Evolutionary conservation across 768 basidiomycete species (phyloP).

Genomic region (Hortiboletus campestris): DNA sequence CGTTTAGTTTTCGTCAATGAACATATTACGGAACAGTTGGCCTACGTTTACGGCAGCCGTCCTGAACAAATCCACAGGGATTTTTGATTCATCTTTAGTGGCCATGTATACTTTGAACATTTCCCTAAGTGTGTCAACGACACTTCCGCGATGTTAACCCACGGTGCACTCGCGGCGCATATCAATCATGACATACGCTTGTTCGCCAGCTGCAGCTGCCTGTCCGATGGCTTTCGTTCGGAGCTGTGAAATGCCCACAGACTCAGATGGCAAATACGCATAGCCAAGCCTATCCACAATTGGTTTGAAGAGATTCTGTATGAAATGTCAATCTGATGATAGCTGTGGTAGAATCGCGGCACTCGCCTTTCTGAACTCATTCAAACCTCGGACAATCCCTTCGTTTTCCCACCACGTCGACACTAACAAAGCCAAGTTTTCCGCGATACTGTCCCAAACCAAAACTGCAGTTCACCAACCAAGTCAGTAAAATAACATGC

Average conservation of each 20-base stretch:
- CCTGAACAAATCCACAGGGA: slow-evolving; percentile 76
- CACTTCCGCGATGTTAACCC: slow-evolving; percentile 40
- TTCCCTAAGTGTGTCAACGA: slow-evolving; percentile 65
- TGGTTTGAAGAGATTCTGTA: slow-evolving; percentile 65
- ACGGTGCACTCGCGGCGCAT: not conserved
- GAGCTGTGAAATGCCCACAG: slow-evolving; percentile 64
- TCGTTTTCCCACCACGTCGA: slow-evolving; percentile 84
- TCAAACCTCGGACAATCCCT: slow-evolving; percentile 49
- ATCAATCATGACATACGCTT: slow-evolving; percentile 26
- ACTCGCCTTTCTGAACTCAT: slow-evolving; percentile 60
- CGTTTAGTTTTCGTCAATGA: not conserved
- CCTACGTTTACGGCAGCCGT: slow-evolving; percentile 53
- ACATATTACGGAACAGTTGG: not conserved
- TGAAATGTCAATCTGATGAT: not conserved
- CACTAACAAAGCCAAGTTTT: slow-evolving; percentile 51
- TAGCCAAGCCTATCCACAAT: slow-evolving; percentile 78
- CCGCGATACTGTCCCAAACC: slow-evolving; percentile 74
- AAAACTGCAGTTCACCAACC: slow-evolving; percentile 48
- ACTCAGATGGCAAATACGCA: slow-evolving; percentile 64
- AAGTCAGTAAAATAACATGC: not conserved
- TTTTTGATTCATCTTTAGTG: slow-evolving; percentile 70
- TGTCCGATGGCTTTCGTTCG: slow-evolving; percentile 70
- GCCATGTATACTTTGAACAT: slow-evolving; percentile 72
- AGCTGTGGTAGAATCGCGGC: not conserved
- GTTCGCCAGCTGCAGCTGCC: slow-evolving; percentile 48